Conservation (phyloP, 2,329 filamentous ascomycete species). For the Ambrosiella cleistominuta region DNA sequence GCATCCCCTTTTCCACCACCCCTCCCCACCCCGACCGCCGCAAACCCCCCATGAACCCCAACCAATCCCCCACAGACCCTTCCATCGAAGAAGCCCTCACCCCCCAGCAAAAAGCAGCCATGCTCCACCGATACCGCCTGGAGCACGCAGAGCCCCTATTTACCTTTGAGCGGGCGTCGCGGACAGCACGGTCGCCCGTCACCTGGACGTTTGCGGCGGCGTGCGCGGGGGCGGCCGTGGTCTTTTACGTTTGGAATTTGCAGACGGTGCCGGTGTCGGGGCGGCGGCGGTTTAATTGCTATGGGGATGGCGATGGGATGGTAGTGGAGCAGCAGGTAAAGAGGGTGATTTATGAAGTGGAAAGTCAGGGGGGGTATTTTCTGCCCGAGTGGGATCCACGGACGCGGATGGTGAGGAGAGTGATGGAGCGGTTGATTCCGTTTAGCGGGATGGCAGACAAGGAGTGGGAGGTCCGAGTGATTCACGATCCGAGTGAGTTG, state of each 20-base stretch:
- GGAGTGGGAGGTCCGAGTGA: constrained; percentile 58
- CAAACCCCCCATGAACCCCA: constrained; percentile 10
- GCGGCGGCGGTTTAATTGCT: constrained; percentile 55
- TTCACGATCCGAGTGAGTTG: constrained; percentile 39
- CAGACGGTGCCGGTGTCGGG: constrained; percentile 58
- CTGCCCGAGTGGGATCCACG: constrained; percentile 39
- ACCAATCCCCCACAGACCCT: constrained; percentile 7
- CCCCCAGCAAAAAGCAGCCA: constrained; percentile 3
- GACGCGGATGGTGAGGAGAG: constrained; percentile 37
- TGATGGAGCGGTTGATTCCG: constrained; percentile 49
- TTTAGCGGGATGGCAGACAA: constrained; percentile 41
- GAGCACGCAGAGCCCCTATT: constrained; percentile 22
- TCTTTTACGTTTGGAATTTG: constrained; percentile 50
- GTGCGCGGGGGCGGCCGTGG: constrained; percentile 26
- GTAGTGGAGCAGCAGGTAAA: constrained; percentile 40
- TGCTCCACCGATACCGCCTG: constrained; percentile 14
- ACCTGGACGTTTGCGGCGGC: constrained; percentile 25
- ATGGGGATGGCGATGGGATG: constrained; percentile 26
- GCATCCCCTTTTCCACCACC: not conserved
- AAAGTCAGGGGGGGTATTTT: constrained; percentile 35
- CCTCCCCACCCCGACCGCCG: constrained; percentile 4
- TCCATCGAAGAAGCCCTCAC: constrained; percentile 6
- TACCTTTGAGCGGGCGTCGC: constrained; percentile 19
- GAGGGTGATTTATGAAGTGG: constrained; percentile 35
- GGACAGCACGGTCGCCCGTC: constrained; percentile 20